Base-by-base conservation (phyloP, 2,329 filamentous ascomycete genomes). In the Arthrobotrys sphaeroides region DNA sequence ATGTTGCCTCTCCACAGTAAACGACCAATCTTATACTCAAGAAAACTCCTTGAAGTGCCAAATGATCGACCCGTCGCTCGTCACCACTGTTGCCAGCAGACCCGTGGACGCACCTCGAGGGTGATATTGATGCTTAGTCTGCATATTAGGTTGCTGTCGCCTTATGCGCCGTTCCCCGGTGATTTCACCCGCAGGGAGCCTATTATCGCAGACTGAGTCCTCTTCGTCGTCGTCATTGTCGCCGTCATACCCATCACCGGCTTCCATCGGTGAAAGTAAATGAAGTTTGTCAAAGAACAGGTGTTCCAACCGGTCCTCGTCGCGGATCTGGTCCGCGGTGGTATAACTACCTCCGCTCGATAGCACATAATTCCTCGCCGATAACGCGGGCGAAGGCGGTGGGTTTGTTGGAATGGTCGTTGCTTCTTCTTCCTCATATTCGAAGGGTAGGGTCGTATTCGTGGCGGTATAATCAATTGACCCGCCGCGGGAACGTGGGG, bases 31-130 rank as follows among this genome's bases (percentile, higher is more conserved):
- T 20, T 31, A 2, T 12, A 38, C 18, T 69, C 18, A 74, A 28
- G 55, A 60, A 53, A 75, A 75, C 47, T 75, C 64, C n/a, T 75
- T 75, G 28, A 75, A 75, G 47, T 75, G 72, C 64, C 72, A 75
- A 3, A 65, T 67, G 24, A 75, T 67, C 10, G 72, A 75, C 1
- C 72, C 72, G 22, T 75, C 64, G 24, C 72, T 66, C 13, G 72
- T 65, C 13, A 75, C 72, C 6, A 75, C 72, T 7, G 72, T 75
- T 40, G 72, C 72, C 10, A 75, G 26, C 36, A 75, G 31, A 36
- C 72, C 72, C 36, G 72, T 75, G 16, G 72, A 75, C 53, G 64
- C 72, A 59, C 65, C 65, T 22, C 57, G 47, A 12, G 57, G 64
- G 24, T 75, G 72, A 40, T 74, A 67, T 31, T 61, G 61, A 47